A percentile compares a stretch with the other conserved stretches of the same genome.
phyloP scores from a whole-genome alignment of 805 yeast species.

The Henningerozyma blattae region DNA sequence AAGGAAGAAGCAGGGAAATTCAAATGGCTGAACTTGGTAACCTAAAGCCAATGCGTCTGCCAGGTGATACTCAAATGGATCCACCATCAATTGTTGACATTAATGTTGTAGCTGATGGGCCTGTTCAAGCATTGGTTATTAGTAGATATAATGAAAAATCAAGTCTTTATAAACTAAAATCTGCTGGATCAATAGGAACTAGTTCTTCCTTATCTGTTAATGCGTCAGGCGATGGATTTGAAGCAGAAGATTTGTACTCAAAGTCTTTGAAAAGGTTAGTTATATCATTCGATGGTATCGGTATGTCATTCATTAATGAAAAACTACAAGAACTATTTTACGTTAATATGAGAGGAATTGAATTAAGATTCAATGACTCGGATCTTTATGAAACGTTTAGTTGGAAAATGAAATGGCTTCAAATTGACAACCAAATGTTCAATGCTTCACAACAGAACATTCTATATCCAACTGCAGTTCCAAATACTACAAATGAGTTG shows the following conservation, averaged over 20 bases:
- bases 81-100: slow-evolving; percentile 56
- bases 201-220: slow-evolving; percentile 24
- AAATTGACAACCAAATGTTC: slow-evolving; percentile 81
- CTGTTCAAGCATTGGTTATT: slow-evolving; percentile 77
- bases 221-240: slow-evolving; percentile 37
- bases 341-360: slow-evolving; percentile 71
- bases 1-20: slow-evolving; percentile 63
- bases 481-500: slow-evolving; percentile 73
- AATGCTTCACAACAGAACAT: slow-evolving; percentile 85
- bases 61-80: slow-evolving; percentile 30
- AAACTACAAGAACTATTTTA: slow-evolving; percentile 71
- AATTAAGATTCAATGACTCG: slow-evolving; percentile 69
- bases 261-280: slow-evolving; percentile 31
- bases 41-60: slow-evolving; percentile 72
- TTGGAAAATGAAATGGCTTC: slow-evolving; percentile 85
- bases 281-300: slow-evolving; percentile 71
- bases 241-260: slow-evolving; percentile 30
- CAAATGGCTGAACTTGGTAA: slow-evolving; percentile 91
- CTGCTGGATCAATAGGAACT: slow-evolving; percentile 15
- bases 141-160: slow-evolving; percentile 69
- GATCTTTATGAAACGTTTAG: slow-evolving; percentile 73
- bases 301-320: slow-evolving; percentile 70
- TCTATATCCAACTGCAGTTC: slow-evolving; percentile 80
- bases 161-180: slow-evolving; percentile 52
- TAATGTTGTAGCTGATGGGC: slow-evolving; percentile 94